phyloP scores from a whole-genome alignment of 2,329 filamentous ascomycete genomes.

The Clarireedia monteithiana region DNA sequence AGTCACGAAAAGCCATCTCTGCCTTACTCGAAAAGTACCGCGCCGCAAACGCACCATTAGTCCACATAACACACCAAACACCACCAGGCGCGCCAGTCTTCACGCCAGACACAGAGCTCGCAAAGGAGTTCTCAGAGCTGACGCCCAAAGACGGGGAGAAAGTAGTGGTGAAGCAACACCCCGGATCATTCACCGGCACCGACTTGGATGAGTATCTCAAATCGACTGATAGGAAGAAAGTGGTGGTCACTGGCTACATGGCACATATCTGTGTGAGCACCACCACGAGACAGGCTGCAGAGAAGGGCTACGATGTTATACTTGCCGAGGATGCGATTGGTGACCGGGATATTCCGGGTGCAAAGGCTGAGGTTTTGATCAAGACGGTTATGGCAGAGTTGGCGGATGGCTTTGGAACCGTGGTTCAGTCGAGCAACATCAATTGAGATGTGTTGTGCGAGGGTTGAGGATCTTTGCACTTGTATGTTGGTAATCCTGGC shows the following conservation, averaged over 20 bases:
- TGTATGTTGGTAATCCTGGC: neutral
- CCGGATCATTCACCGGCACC: too few species aligned
- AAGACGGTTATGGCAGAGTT: constrained; percentile 48
- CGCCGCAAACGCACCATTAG: constrained; percentile 2
- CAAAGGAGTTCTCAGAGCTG: constrained; percentile 53
- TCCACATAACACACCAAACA: constrained; percentile 52
- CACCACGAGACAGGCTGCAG: constrained; percentile 42
- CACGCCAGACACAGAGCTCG: constrained; percentile 52
- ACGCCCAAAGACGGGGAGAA: constrained; percentile 31
- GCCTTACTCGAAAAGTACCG: too few species aligned
- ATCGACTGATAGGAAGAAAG: constrained; percentile 42
- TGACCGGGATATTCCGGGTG: constrained; percentile 36
- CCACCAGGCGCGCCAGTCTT: constrained; percentile 46
- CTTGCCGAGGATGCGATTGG: constrained; percentile 56
- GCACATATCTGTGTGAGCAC: constrained; percentile 59
- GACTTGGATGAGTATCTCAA: too few species aligned
- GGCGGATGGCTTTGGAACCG: constrained; percentile 54
- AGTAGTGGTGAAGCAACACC: constrained; percentile 15
- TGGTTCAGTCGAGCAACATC: constrained; percentile 29
- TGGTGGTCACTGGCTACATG: constrained; percentile 55
- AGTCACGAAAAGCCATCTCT: too few species aligned
- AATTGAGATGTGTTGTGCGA: neutral
- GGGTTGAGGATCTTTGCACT: too few species aligned
- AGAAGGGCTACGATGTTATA: constrained; percentile 52
- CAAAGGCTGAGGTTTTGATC: too few species aligned